Conservation (phyloP, 2,329 filamentous ascomycete species). For the Fusarium verticillioides region DNA sequence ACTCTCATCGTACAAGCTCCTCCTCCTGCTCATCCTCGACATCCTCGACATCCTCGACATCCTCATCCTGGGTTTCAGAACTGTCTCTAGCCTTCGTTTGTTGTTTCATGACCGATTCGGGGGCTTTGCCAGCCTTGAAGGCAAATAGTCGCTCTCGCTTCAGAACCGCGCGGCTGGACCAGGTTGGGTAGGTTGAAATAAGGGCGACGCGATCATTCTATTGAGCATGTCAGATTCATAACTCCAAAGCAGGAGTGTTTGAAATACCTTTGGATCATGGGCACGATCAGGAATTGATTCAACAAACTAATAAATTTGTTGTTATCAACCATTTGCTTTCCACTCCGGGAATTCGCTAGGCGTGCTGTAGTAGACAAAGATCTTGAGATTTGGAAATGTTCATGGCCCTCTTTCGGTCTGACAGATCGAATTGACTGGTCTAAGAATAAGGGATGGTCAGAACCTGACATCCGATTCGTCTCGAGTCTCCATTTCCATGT, state of each 20-base stretch:
- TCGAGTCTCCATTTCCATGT: background rate
- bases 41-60: background rate
- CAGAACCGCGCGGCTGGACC: background rate
- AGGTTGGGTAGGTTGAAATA: background rate
- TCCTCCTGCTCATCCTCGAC: no score
- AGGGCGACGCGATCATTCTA: background rate
- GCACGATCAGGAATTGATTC: no score
- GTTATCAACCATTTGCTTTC: no score
- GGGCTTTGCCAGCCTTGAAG: background rate
- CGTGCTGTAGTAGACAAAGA: background rate
- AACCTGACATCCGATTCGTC: background rate
- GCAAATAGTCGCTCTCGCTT: background rate
- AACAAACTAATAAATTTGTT: no score
- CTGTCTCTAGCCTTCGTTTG: accelerated
- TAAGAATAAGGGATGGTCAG: background rate
- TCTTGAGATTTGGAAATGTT: background rate
- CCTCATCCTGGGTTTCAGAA: background rate
- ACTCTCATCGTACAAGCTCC: background rate
- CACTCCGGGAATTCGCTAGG: background rate
- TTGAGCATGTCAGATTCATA: background rate
- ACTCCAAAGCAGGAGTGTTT: no score
- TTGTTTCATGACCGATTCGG: background rate
- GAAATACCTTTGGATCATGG: no score
- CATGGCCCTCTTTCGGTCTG: background rate
- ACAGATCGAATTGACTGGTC: background rate